Percentiles rank a stretch among this genome's conserved stretches.
Evolutionary conservation across 2,329 filamentous ascomycete species (phyloP).

Genomic region (Metarhizium brunneum): DNA sequence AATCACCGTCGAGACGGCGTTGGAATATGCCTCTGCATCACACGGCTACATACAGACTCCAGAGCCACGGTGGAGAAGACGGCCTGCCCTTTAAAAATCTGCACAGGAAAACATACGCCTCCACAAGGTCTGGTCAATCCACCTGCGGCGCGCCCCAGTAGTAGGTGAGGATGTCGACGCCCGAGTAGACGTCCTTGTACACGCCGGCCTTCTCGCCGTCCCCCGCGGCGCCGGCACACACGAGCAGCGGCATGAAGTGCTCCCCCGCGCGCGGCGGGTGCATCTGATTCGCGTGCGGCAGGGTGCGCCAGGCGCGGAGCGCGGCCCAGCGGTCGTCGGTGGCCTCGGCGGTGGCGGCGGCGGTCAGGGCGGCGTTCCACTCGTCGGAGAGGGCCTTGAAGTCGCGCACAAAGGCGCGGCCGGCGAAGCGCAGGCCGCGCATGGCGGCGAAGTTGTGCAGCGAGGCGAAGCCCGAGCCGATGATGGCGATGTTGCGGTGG

Average conservation of each 20-base stretch:
- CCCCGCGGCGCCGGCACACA: constrained; percentile 42
- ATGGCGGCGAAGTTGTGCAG: constrained; percentile 45
- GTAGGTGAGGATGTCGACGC: constrained; percentile 43
- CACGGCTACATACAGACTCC: too few species aligned
- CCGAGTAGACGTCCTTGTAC: constrained; percentile 40
- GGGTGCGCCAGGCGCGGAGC: constrained; percentile 36
- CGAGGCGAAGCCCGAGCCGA: constrained; percentile 52
- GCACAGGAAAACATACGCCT: too few species aligned
- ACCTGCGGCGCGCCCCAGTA: constrained; percentile 37
- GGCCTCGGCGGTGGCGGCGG: constrained; percentile 26
- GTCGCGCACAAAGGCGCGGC: constrained; percentile 11
- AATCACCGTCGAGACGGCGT: too few species aligned
- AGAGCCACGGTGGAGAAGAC: too few species aligned
- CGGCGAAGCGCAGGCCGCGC: constrained; percentile 23
- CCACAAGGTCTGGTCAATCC: constrained; percentile 3
- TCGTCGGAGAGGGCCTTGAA: constrained; percentile 19
- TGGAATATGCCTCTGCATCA: too few species aligned
- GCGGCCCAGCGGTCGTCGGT: constrained; percentile 26
- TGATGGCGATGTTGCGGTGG: constrained; percentile 43
- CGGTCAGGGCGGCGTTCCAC: constrained; percentile 39
- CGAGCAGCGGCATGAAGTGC: constrained; percentile 50
- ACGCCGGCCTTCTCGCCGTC: constrained; percentile 30
- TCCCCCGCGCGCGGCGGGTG: constrained; percentile 45
- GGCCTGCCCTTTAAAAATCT: too few species aligned
- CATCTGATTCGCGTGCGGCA: constrained; percentile 40